Conservation (phyloP, 345 rosid genomes). For the Lepidium sativum region DNA sequence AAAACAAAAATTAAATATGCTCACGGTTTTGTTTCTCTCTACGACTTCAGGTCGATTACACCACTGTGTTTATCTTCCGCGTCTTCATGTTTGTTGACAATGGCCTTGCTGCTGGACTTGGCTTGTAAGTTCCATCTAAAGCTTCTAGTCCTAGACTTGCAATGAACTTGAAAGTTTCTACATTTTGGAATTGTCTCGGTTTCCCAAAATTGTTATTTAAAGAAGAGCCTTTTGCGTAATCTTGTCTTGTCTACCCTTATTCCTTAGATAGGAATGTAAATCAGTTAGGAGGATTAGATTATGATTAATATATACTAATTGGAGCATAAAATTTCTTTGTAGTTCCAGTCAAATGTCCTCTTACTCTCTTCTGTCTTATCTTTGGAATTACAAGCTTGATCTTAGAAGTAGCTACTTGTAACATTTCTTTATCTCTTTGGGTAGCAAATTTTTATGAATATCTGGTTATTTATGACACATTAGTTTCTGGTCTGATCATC, state of each 20-base stretch:
- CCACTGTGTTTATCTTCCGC: constrained; percentile 79
- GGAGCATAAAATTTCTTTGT: neutral
- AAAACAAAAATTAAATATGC: neutral
- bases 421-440: neutral
- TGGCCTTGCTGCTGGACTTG: constrained; percentile 94
- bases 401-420: constrained; percentile 5
- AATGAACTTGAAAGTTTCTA: neutral
- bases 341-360: neutral
- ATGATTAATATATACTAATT: neutral
- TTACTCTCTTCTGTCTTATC: neutral
- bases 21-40: neutral
- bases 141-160: neutral
- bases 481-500: constrained; percentile 1
- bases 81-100: constrained; percentile 93
- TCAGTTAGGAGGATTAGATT: neutral
- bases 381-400: constrained; percentile 9
- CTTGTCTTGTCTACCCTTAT: neutral
- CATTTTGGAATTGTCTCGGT: neutral
- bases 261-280: neutral
- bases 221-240: neutral
- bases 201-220: neutral
- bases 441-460: neutral
- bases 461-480: neutral
- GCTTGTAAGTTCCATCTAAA: constrained; percentile 57
- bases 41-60: constrained; percentile 85